These are phyloP conservation scores for Citrus hindsii DNA, from an alignment of 345 rosid genomes.

Conservation along the genomic window DNA sequence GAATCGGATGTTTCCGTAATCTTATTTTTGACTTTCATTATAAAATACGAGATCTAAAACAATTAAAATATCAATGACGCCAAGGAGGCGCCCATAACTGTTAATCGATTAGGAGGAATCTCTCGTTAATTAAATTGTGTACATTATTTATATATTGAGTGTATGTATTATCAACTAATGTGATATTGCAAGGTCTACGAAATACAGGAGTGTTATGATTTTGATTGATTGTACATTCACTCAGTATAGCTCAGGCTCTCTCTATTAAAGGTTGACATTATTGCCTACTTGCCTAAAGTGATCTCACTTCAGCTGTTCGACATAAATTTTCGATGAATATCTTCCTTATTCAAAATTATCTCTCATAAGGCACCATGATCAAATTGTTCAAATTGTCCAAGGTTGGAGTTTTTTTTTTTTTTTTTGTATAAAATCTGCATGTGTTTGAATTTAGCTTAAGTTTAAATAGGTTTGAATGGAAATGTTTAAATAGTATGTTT, in stretches of 20 bases:
- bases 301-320: background rate
- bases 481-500: too few relatives aligned
- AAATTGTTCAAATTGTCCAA: too few relatives aligned
- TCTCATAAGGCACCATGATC: too few relatives aligned
- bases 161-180: background rate
- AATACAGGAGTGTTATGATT: too few relatives aligned
- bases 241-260: background rate
- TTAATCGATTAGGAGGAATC: background rate
- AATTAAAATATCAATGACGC: background rate
- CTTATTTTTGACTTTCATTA: background rate
- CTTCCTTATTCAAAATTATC: background rate
- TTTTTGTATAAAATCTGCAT: fast-evolving
- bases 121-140: background rate
- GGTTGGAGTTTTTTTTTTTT: too few relatives aligned
- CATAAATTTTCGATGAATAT: too few relatives aligned
- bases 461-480: too few relatives aligned
- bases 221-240: background rate
- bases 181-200: too few relatives aligned
- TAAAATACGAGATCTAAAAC: background rate
- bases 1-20: background rate
- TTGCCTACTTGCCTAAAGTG: too few relatives aligned
- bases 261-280: background rate
- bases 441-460: too few relatives aligned
- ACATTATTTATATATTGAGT: background rate
- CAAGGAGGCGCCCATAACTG: background rate